A percentile compares a stretch with the other conserved stretches of the same genome.
phyloP scores from a whole-genome alignment of 441 rosid genomes.

The Brassica balearica region DNA sequence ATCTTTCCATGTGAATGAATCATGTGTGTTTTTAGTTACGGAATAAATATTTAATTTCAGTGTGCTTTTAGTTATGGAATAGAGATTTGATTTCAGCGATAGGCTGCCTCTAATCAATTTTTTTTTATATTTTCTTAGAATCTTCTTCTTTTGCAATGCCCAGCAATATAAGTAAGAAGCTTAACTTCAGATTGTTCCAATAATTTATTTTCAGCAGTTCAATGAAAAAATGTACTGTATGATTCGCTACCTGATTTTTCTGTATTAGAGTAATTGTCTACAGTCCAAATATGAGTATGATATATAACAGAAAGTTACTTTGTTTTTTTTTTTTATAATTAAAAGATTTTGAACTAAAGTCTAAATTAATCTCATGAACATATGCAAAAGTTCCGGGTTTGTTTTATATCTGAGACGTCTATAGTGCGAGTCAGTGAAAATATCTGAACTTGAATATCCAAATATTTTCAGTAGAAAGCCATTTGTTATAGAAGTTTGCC shows the following conservation, averaged over 20 bases:
- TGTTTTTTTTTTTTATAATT: neutral
- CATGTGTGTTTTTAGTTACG: neutral
- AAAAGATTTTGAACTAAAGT: neutral
- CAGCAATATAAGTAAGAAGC: neutral
- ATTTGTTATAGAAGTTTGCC: neutral
- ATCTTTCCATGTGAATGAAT: constrained; percentile 29
- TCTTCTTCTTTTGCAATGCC: neutral
- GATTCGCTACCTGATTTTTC: constrained; percentile 5
- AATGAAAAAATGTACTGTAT: neutral
- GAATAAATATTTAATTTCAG: neutral
- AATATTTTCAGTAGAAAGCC: neutral
- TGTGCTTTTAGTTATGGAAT: neutral
- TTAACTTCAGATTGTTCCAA: neutral
- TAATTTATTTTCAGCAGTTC: neutral
- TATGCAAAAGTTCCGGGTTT: neutral
- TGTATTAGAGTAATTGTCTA: constrained; percentile 2
- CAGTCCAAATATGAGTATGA: neutral
- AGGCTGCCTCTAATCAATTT: neutral
- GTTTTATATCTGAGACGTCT: neutral
- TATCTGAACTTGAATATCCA: neutral
- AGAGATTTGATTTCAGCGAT: neutral
- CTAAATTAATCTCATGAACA: neutral
- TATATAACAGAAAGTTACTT: neutral
- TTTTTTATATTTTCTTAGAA: neutral
- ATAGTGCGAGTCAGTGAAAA: neutral